Conservation (phyloP, 2,329 filamentous ascomycete species). For the Calonectria pauciramosa region DNA sequence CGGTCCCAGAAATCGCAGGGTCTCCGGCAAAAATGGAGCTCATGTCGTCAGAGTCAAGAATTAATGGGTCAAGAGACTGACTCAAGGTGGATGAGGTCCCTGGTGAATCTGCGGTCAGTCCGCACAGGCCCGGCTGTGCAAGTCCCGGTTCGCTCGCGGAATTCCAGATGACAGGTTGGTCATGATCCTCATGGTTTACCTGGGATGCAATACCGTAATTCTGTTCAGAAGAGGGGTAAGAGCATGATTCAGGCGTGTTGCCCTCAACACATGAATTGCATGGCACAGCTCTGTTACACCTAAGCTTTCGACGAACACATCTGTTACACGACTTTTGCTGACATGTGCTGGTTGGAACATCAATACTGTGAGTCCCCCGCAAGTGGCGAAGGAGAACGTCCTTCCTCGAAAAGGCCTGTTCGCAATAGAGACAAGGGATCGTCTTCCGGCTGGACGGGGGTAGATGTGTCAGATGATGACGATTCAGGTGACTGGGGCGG, state of each 20-base stretch:
- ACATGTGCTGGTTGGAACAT: conserved; percentile 29
- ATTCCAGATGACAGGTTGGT: neutral
- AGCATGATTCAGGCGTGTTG: conserved; percentile 16
- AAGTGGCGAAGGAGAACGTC: conserved; percentile 48
- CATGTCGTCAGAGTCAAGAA: conserved; percentile 11
- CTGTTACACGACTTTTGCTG: conserved; percentile 45
- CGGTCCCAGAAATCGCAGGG: neutral
- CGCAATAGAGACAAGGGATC: conserved; percentile 40
- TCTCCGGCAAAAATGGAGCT: conserved; percentile 19
- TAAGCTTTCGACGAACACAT: conserved; percentile 45
- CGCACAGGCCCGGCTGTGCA: neutral
- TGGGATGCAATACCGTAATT: neutral
- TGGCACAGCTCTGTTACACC: conserved; percentile 42
- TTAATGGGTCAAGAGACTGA: conserved; percentile 16
- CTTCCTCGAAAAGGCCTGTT: conserved; percentile 39
- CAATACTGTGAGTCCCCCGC: conserved; percentile 40
- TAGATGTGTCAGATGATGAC: conserved; percentile 46
- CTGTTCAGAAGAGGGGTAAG: conserved; percentile 25
- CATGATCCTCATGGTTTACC: neutral
- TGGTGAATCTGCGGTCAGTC: neutral
- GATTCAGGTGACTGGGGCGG: conserved; percentile 45
- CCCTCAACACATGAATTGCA: conserved; percentile 39
- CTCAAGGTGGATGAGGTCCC: conserved; percentile 3
- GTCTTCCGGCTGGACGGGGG: conserved; percentile 37
- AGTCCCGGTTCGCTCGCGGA: neutral